Percentiles rank a stretch among this genome's conserved stretches.
Evolutionary conservation across 192 early-diverging fungal species (phyloP).

Genomic region (Gigaspora rosea): DNA sequence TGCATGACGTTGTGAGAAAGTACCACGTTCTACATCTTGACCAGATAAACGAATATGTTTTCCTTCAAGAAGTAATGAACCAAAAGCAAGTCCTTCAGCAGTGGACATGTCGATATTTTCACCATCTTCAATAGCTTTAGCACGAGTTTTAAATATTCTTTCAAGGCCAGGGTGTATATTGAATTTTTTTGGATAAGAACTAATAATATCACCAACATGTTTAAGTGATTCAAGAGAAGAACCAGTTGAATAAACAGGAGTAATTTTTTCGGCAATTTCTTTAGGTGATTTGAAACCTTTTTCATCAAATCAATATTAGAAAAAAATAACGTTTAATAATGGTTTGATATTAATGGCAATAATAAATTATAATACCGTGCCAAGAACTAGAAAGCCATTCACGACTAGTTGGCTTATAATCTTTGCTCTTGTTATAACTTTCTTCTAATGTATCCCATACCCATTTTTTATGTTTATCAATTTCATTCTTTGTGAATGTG

Average conservation of each 20-base stretch:
- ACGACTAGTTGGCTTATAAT: conserved; percentile 83
- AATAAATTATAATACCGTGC: conserved; percentile 60
- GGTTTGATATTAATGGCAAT: too few relatives aligned
- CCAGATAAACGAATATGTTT: conserved; percentile 92
- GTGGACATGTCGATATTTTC: conserved; percentile 94
- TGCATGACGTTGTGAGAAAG: conserved; percentile 98
- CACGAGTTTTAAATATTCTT: conserved; percentile 82
- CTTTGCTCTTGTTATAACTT: conserved; percentile 85
- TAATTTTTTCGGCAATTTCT: conserved; percentile 69
- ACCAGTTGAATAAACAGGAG: conserved; percentile 72
- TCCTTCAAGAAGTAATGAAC: conserved; percentile 86
- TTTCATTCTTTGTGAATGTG: conserved; percentile 77
- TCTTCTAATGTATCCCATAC: conserved; percentile 93
- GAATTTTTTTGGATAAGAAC: conserved; percentile 82
- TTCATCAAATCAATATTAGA: too few relatives aligned
- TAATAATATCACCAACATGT: conserved; percentile 82
- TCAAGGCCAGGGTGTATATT: conserved; percentile 83
- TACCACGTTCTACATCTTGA: conserved; percentile 98
- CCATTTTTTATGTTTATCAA: conserved; percentile 86
- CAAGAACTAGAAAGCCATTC: conserved; percentile 97
- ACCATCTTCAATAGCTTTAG: conserved; percentile 77
- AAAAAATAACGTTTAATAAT: too few relatives aligned
- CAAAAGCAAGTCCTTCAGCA: conserved; percentile 93
- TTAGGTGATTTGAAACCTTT: conserved; percentile 72
- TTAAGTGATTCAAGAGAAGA: conserved; percentile 72